Conservation (phyloP, 176 grass and related monocot species). For the Phoenix dactylifera region DNA sequence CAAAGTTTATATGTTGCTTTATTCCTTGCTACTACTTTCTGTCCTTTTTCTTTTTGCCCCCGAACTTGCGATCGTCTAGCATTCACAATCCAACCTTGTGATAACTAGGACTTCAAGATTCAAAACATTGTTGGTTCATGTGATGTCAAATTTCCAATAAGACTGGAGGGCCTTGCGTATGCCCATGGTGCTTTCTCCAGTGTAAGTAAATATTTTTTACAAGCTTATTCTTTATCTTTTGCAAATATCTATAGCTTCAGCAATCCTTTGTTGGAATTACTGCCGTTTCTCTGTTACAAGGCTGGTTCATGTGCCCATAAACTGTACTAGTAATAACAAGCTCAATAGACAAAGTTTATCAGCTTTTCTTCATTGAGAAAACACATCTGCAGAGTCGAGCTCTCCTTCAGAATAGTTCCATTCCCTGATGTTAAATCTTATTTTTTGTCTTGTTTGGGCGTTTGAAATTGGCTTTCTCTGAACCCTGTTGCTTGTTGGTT, state of each 20-base stretch:
- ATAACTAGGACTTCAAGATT: conserved; percentile 34
- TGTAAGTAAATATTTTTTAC: conserved; percentile 8
- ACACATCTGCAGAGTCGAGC: too few relatives aligned
- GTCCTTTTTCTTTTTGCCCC: background rate
- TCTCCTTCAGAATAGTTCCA: too few relatives aligned
- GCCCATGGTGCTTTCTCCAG: conserved; percentile 25
- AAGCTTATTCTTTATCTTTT: too few relatives aligned
- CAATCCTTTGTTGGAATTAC: too few relatives aligned
- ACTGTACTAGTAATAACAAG: too few relatives aligned
- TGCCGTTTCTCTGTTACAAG: too few relatives aligned
- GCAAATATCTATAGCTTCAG: too few relatives aligned
- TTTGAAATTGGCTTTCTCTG: background rate
- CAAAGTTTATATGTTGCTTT: background rate
- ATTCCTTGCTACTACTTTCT: background rate
- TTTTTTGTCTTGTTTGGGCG: background rate
- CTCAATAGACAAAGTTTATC: too few relatives aligned
- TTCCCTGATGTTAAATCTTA: background rate
- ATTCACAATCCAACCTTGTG: background rate
- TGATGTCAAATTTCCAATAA: conserved; percentile 20
- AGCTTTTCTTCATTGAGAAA: too few relatives aligned
- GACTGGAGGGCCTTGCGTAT: conserved; percentile 9
- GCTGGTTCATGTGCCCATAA: too few relatives aligned
- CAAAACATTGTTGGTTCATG: conserved; percentile 36
- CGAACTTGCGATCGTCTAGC: background rate
- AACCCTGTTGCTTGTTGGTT: conserved; percentile 4